phyloP scores from a whole-genome alignment of 2,329 filamentous ascomycete genomes.

The Curvularia sp. region DNA sequence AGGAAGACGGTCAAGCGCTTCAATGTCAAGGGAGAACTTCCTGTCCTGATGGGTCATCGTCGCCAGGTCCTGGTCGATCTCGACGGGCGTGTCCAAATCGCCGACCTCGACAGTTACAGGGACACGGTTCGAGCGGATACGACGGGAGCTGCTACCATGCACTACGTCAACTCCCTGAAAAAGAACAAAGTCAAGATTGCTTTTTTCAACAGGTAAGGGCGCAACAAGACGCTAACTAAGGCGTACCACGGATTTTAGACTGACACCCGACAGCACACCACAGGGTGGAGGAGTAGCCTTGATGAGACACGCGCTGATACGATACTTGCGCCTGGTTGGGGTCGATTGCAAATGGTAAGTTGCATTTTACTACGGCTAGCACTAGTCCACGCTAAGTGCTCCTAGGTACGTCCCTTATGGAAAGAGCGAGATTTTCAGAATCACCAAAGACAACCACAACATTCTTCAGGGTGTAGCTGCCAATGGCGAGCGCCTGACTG shows the following conservation, averaged over 20 bases:
- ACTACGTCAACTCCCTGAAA: slow-evolving; percentile 69
- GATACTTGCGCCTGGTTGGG: slow-evolving; percentile 70
- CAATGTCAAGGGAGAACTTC: slow-evolving; percentile 16
- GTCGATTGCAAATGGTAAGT: slow-evolving; percentile 77
- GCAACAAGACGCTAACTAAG: not conserved
- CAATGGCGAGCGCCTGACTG: slow-evolving; percentile 65
- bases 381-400: slow-evolving; percentile 3
- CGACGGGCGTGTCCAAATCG: slow-evolving; percentile 67
- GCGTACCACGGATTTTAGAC: not conserved
- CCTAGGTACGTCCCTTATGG: slow-evolving; percentile 72
- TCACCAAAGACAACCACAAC: slow-evolving; percentile 89
- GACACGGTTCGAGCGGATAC: slow-evolving; percentile 62
- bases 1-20: slow-evolving; percentile 71
- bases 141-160: slow-evolving; percentile 71
- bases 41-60: slow-evolving; percentile 6
- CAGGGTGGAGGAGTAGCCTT: slow-evolving; percentile 83
- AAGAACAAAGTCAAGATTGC: slow-evolving; percentile 71
- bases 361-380: not conserved
- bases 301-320: slow-evolving; percentile 80
- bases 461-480: slow-evolving; percentile 80
- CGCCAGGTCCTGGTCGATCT: slow-evolving; percentile 61
- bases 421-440: slow-evolving; percentile 80
- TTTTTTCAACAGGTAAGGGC: slow-evolving; percentile 68
- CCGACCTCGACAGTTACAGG: slow-evolving; percentile 64
- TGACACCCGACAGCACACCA: slow-evolving; percentile 61